These are phyloP conservation scores for Potentilla sterilis DNA, from an alignment of 306 rosid species.

Conservation along the genomic window DNA sequence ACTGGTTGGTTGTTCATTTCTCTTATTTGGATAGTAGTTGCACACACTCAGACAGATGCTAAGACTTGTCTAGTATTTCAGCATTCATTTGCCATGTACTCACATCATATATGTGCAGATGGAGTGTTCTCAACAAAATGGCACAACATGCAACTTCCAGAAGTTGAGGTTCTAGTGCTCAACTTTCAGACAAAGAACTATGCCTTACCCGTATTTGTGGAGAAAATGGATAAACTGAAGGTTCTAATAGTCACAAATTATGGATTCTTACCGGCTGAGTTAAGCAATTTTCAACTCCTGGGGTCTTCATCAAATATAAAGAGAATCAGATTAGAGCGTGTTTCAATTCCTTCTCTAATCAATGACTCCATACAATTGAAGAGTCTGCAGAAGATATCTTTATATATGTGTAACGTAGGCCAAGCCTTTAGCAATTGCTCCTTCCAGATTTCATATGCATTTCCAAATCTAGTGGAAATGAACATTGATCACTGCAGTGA, in stretches of 20 bases:
- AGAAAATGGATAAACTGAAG: constrained; percentile 51
- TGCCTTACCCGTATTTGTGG: constrained; percentile 49
- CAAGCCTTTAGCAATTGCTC: constrained; percentile 27
- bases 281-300: constrained; percentile 41
- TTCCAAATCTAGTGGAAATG: constrained; percentile 55
- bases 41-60: too few species aligned
- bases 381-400: constrained; percentile 53
- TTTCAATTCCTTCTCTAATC: constrained; percentile 37
- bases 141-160: constrained; percentile 41
- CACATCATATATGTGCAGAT: constrained; percentile 45
- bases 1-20: constrained; percentile 44
- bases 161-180: constrained; percentile 56
- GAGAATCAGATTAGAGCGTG: constrained; percentile 52
- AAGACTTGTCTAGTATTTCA: too few species aligned
- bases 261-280: constrained; percentile 36
- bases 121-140: constrained; percentile 43
- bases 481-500: constrained; percentile 51
- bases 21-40: background rate
- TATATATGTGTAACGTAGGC: too few species aligned
- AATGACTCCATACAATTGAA: constrained; percentile 21
- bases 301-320: constrained; percentile 24
- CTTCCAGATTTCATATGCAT: constrained; percentile 24
- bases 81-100: background rate
- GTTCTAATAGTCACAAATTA: constrained; percentile 46
- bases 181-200: constrained; percentile 43